phyloP scores from a whole-genome alignment of 1,284 basidiomycete genomes.

The Trichosporon sp. region DNA sequence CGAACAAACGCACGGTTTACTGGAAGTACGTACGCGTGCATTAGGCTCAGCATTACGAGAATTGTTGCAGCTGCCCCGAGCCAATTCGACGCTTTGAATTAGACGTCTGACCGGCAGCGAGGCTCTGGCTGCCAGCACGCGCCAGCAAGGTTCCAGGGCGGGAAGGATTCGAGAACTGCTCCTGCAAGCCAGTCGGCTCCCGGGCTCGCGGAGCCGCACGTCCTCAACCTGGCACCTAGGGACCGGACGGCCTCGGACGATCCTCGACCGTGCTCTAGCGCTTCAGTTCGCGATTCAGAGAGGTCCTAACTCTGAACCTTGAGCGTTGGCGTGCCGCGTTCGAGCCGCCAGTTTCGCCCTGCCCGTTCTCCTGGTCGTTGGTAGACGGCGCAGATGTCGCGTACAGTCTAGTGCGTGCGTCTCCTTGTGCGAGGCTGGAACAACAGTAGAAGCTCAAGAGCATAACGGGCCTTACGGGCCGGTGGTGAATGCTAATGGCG shows the following conservation, averaged over 20 bases:
- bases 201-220: neutral
- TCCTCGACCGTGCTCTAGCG: neutral
- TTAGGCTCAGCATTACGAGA: constrained; percentile 10
- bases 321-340: neutral
- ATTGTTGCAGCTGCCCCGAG: neutral
- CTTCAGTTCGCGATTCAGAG: neutral
- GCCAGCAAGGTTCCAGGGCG: constrained; percentile 17
- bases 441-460: neutral
- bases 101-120: neutral
- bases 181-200: neutral
- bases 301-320: constrained; percentile 12
- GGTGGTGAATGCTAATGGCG: neutral
- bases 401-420: neutral
- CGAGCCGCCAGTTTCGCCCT: constrained; percentile 10
- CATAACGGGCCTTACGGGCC: neutral
- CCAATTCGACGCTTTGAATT: neutral
- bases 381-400: neutral
- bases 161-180: neutral
- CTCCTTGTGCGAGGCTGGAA: neutral
- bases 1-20: neutral
- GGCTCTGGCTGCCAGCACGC: neutral
- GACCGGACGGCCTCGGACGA: neutral
- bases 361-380: neutral
- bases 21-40: neutral
- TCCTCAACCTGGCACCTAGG: no score